Evolutionary conservation across 2,329 filamentous ascomycete genomes (phyloP), one percentile per base, ranked within the genome.

Genomic region (Xylaria sp.): DNA sequence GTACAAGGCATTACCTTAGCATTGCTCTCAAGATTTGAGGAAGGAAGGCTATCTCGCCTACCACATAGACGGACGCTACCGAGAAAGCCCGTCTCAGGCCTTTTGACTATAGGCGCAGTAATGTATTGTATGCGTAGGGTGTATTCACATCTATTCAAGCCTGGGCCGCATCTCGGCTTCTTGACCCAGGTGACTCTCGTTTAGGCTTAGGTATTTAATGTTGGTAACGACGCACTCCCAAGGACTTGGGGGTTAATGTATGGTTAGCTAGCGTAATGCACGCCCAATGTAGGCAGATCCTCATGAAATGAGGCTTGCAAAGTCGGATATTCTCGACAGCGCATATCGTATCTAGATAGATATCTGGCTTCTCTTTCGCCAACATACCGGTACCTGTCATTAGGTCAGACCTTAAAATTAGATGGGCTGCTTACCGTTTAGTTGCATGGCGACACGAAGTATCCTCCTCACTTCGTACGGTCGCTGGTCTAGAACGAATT

Each of bases 391-490:
- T 42, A 44, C 29, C 31, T 27, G 9, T 22, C 15, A 20, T 31
- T 38, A 15, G 31, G n/a, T 39, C 39, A 15, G 44, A 45, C 5
- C 31, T 15, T 13, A 5, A 64, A 49, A 29, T 33, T 50, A 13
- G 33, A 22, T 17, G 15, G n/a, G 3, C 20, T 27, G 7, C 50
- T 7, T 36, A 42, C 29, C 25, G 45, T 20, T 20, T 15, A 27
- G 31, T 27, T 61, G 63, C 56, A 56, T 50, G 56, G 42, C 38
- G 27, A 33, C 55, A 33, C 33, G 25, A 4, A 11, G 42, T 50
- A n/a, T n/a, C n/a, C n/a, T 31, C 33, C 13, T 33, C 17, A 9
- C 38, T 59, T 53, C 54, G 39, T 25, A 33, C 31, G 42, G 11
- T 15, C 56, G 39, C 49, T 60, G 54, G 50, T 65, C 36, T 20